Evolutionary conservation across 768 basidiomycete genomes (phyloP), one percentile per base, ranked within the genome.

Genomic region (Crassisporium funariophilum): DNA sequence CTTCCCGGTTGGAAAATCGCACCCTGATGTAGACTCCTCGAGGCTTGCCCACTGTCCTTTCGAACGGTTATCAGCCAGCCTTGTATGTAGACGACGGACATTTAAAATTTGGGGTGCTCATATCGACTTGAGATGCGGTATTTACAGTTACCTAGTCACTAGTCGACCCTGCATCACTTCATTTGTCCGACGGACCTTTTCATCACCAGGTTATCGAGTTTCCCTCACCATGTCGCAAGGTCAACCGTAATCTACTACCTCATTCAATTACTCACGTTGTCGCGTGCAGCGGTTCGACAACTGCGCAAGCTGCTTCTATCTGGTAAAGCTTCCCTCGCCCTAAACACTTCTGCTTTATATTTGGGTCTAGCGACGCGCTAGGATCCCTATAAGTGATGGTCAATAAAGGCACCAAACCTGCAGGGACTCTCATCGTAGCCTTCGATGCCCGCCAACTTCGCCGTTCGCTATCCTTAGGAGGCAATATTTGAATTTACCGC

Each of bases 61-160:
- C 50, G 47, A 44, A n/a, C n/a, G n/a, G n/a, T 50, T 23, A 39
- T 15, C 19, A 39, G 33, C 40, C 44, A 44, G 36, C 41, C 34
- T 47, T 33, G 29, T 47, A 42, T 36, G 37, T n/a, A 25, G 46
- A 40, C 42, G 37, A 53, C 47, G 39, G 43, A 50, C 39, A 50
- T 48, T 42, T 53, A 57, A 60, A 58, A 63, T 69, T 59, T 68
- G 67, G 67, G 70, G 66, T 66, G 55, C 60, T 64, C 55, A 53
- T 54, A 29, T 2, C 29, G 50, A 19, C 41, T 31, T 40, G 49
- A 55, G 49, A 38, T 41, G 55, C 52, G 43, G 50, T 48, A 40
- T 44, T 27, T 43, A n/a, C 43, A 43, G 50, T 39, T 49, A 52
- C 50, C 35, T 37, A 44, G 42, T 40, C 22, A 29, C 44, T 29